Conservation (phyloP, 352 stramenopile genomes). For the Chrysophaeum taylorii region DNA sequence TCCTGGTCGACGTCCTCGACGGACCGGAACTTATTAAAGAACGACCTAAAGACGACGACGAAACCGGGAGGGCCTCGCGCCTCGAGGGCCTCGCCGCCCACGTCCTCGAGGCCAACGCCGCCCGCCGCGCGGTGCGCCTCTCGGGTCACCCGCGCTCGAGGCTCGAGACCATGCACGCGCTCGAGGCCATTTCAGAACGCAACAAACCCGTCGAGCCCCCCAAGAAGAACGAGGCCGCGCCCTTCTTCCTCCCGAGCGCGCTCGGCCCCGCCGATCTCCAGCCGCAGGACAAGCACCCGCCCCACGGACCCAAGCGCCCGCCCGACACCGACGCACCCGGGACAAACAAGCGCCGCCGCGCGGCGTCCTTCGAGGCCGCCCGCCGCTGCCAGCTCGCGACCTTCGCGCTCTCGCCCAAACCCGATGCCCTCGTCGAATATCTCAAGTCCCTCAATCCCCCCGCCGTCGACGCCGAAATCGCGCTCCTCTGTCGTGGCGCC, state of each 20-base stretch:
- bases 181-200: constrained; percentile 84
- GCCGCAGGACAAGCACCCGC: not conserved
- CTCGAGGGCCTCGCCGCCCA: constrained; percentile 22
- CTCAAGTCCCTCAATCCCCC: constrained; percentile 42
- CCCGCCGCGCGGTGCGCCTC: constrained; percentile 57
- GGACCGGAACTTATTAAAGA: too few species aligned
- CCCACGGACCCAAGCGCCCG: constrained; percentile 17
- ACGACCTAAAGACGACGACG: too few species aligned
- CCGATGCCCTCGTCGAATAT: constrained; percentile 38
- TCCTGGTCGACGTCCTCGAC: too few species aligned
- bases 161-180: constrained; percentile 6
- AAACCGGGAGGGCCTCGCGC: too few species aligned
- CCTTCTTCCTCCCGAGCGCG: constrained; percentile 85
- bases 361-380: not conserved
- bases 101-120: constrained; percentile 60
- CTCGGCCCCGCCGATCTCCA: not conserved
- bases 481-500: constrained; percentile 46
- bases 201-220: constrained; percentile 87
- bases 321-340: constrained; percentile 39
- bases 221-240: constrained; percentile 79
- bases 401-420: not conserved
- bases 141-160: not conserved
- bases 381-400: not conserved
- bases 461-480: constrained; percentile 51
- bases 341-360: constrained; percentile 13